A percentile compares a stretch with the other conserved stretches of the same genome.
phyloP scores from a whole-genome alignment of 169 alveolate species.

The Plasmodium inui region DNA sequence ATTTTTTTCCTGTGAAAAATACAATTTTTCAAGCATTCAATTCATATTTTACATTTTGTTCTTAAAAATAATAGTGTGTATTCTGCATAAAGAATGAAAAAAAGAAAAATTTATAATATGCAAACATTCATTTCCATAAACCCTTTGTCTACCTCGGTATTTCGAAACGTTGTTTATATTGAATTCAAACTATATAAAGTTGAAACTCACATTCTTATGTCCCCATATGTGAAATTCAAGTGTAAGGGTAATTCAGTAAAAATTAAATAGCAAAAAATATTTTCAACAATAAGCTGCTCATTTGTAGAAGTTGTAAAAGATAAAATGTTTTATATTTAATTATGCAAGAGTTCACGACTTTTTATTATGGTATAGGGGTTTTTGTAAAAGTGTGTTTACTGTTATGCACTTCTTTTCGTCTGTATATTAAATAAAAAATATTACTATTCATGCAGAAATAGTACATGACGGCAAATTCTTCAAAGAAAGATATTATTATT shows the following conservation, averaged over 20 bases:
- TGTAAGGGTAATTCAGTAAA: neutral
- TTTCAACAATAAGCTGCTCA: neutral
- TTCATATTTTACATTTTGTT: neutral
- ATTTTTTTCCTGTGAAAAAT: conserved; percentile 2
- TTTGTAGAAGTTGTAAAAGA: neutral
- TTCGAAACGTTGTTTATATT: neutral
- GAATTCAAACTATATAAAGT: neutral
- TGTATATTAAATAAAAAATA: neutral
- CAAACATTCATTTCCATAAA: conserved; percentile 6
- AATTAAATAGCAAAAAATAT: neutral
- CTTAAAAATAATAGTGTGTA: neutral
- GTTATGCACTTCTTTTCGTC: neutral
- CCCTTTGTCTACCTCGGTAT: neutral
- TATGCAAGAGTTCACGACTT: neutral
- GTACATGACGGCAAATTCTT: neutral
- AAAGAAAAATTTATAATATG: neutral
- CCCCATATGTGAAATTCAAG: neutral
- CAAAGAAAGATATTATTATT: neutral
- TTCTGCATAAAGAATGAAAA: neutral
- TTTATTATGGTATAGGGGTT: neutral
- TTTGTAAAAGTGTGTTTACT: neutral
- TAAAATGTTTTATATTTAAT: neutral
- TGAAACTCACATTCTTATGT: neutral
- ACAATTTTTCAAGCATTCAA: neutral
- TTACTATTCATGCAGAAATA: neutral